Percentiles rank a stretch among this genome's conserved stretches.
Conservation (phyloP, 2,329 filamentous ascomycete genomes). For the Xylariaceae sp. region DNA sequence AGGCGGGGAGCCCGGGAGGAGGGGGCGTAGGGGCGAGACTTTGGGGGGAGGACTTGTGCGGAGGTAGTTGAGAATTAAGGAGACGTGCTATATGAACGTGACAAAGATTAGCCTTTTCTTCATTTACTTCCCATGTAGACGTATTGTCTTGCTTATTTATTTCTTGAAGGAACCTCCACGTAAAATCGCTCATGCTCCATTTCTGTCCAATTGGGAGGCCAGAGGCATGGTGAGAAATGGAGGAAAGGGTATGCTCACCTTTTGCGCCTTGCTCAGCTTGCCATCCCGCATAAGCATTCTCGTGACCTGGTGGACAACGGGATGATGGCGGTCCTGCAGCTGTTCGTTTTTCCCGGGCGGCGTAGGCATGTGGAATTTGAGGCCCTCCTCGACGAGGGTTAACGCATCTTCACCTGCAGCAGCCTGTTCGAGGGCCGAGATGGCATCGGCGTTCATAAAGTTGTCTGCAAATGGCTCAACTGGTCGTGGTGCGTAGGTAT, state of each 20-base stretch:
- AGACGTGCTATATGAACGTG: constrained; percentile 71
- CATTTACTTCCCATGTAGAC: not conserved
- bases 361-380: constrained; percentile 79
- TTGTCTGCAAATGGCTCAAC: constrained; percentile 40
- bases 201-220: too few relatives aligned
- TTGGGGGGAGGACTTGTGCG: constrained; percentile 83
- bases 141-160: too few relatives aligned
- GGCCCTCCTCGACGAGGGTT: constrained; percentile 56
- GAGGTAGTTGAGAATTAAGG: constrained; percentile 80
- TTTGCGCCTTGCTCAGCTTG: constrained; percentile 88
- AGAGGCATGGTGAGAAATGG: not conserved
- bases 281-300: constrained; percentile 91
- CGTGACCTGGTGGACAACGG: constrained; percentile 84
- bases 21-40: constrained; percentile 71
- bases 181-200: too few relatives aligned
- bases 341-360: constrained; percentile 61
- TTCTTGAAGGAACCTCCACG: too few relatives aligned
- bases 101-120: constrained; percentile 10
- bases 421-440: constrained; percentile 39
- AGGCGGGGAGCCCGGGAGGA: constrained; percentile 79
- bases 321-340: constrained; percentile 84
- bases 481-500: constrained; percentile 20
- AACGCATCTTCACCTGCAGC: constrained; percentile 36
- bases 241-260: constrained; percentile 56
- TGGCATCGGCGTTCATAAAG: constrained; percentile 38